phyloP scores from a whole-genome alignment of 2,329 filamentous ascomycete genomes.

The Arachnomyces sp. region DNA sequence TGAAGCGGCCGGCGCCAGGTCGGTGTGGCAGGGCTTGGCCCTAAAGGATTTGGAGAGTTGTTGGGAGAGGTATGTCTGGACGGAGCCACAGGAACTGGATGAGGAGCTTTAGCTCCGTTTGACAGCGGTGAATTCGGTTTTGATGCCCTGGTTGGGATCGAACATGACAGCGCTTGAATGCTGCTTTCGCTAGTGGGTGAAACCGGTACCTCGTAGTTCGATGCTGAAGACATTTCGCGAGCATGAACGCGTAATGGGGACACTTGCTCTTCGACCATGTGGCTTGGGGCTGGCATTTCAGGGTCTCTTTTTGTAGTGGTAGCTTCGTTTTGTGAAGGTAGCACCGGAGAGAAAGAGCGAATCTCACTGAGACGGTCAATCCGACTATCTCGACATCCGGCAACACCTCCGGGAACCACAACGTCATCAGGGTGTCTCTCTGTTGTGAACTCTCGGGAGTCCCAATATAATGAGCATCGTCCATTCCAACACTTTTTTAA shows the following conservation, averaged over 20 bases:
- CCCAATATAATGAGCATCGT: slow-evolving; percentile 85
- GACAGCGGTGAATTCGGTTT: slow-evolving; percentile 31
- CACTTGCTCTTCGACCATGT: slow-evolving; percentile 9
- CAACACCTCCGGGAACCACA: slow-evolving; percentile 68
- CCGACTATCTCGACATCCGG: slow-evolving; percentile 50
- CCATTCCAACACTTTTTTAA: slow-evolving; percentile 96
- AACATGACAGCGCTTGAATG: slow-evolving; percentile 53
- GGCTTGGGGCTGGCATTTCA: slow-evolving; percentile 13
- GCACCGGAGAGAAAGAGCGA: slow-evolving; percentile 25
- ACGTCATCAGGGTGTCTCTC: slow-evolving; percentile 57
- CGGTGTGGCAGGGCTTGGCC: slow-evolving; percentile 23
- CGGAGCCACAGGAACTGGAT: slow-evolving; percentile 34
- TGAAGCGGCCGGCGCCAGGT: slow-evolving; percentile 41
- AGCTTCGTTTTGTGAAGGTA: slow-evolving; percentile 5
- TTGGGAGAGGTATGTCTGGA: slow-evolving; percentile 20
- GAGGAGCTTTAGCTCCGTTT: slow-evolving; percentile 28
- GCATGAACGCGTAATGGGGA: slow-evolving; percentile 17
- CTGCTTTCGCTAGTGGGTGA: slow-evolving; percentile 43
- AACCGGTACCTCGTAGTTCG: slow-evolving; percentile 26
- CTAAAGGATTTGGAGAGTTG: slow-evolving; percentile 19
- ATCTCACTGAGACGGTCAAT: slow-evolving; percentile 21
- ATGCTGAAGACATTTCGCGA: slow-evolving; percentile 29
- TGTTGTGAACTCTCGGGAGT: slow-evolving; percentile 59
- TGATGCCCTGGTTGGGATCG: slow-evolving; percentile 44
- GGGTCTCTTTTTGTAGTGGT: slow-evolving; percentile 8